Percentiles rank a stretch among this genome's conserved stretches.
These are phyloP conservation scores for Colletotrichum lini DNA, from an alignment of 2,329 filamentous ascomycete genomes.

Conservation along the genomic window DNA sequence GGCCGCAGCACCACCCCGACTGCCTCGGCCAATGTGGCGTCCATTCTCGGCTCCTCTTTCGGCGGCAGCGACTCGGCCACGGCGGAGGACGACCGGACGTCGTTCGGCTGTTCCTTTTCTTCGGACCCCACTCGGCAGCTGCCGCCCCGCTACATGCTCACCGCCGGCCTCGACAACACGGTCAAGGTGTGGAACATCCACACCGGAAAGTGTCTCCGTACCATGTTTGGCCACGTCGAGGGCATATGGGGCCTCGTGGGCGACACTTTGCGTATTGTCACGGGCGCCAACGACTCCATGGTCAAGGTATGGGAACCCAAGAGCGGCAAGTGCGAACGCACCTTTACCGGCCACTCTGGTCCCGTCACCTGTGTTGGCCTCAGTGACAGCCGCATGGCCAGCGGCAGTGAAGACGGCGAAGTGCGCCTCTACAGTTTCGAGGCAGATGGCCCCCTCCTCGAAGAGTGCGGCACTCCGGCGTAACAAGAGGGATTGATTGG, in stretches of 20 bases:
- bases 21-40: constrained; percentile 42
- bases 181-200: constrained; percentile 85
- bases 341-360: constrained; percentile 90
- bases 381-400: constrained; percentile 90
- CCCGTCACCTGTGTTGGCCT: constrained; percentile 95
- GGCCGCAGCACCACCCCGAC: constrained; percentile 60
- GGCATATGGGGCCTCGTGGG: constrained; percentile 95
- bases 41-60: constrained; percentile 45
- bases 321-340: constrained; percentile 91
- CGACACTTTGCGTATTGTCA: constrained; percentile 89
- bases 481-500: constrained; percentile 47
- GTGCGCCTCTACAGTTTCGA: constrained; percentile 88
- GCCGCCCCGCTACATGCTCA: constrained; percentile 93
- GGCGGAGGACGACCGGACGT: constrained; percentile 61
- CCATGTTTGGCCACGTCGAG: constrained; percentile 97
- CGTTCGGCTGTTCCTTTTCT: constrained; percentile 75
- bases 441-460: constrained; percentile 60
- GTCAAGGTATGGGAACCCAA: constrained; percentile 95
- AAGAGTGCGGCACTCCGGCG: constrained; percentile 66
- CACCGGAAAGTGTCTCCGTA: constrained; percentile 86
- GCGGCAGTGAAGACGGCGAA: constrained; percentile 93
- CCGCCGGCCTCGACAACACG: constrained; percentile 90
- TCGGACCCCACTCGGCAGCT: constrained; percentile 74
- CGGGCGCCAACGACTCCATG: constrained; percentile 92
- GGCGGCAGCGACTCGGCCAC: constrained; percentile 30